Conservation (phyloP, 2,329 filamentous ascomycete genomes). For the Exophiala sideris region DNA sequence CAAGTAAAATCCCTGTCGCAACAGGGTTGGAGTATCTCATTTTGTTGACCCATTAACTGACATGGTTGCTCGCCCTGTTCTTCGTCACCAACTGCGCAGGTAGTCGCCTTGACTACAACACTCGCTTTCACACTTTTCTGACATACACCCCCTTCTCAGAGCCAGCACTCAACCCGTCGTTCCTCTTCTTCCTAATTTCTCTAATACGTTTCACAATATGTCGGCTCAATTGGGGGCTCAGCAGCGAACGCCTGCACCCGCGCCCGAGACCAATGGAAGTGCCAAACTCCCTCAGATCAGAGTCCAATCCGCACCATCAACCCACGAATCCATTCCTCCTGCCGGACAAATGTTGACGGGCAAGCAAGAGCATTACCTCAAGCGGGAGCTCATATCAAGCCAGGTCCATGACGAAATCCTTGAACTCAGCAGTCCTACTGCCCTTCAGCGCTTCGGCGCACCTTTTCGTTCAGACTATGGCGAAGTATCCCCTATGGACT, state of each 20-base stretch:
- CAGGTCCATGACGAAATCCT: slow-evolving; percentile 88
- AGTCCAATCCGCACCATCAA: slow-evolving; percentile 6
- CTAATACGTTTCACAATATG: not conserved
- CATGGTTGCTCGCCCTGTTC: not conserved
- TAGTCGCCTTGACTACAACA: not conserved
- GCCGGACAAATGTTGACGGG: slow-evolving; percentile 70
- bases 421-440: slow-evolving; percentile 91
- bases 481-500: slow-evolving; percentile 89
- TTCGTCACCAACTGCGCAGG: not conserved
- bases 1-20: not conserved
- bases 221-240: not conserved
- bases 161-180: not conserved
- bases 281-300: slow-evolving; percentile 11
- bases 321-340: slow-evolving; percentile 36
- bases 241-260: not conserved
- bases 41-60: not conserved
- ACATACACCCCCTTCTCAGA: not conserved
- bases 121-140: not conserved
- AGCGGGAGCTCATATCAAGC: slow-evolving; percentile 86
- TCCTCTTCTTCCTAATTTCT: not conserved
- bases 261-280: slow-evolving; percentile 10
- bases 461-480: slow-evolving; percentile 91
- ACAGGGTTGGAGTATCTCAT: not conserved
- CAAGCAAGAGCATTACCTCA: slow-evolving; percentile 98
- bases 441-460: slow-evolving; percentile 89